Evolutionary conservation across 805 yeast species (phyloP).

Genomic region (Wickerhamiella lipophila): DNA sequence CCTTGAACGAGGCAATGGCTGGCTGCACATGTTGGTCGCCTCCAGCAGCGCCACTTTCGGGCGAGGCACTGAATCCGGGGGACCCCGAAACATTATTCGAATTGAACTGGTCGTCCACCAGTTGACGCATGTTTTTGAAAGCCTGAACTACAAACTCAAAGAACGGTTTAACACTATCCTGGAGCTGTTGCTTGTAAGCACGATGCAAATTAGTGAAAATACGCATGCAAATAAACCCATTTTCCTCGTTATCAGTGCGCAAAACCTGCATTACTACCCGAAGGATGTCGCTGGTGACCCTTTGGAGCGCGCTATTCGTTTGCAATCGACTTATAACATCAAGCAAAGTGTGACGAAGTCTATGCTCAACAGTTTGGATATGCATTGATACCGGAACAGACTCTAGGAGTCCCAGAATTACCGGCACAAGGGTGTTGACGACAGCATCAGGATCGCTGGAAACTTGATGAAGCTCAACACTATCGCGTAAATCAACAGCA

Average conservation of each 20-base stretch:
- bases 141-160: conserved; percentile 61
- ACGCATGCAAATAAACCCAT: conserved; percentile 84
- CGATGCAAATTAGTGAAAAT: conserved; percentile 76
- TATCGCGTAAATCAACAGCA: conserved; percentile 72
- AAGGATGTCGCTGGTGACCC: conserved; percentile 49
- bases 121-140: conserved; percentile 64
- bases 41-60: conserved; percentile 19
- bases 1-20: conserved; percentile 75
- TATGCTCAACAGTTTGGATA: conserved; percentile 26
- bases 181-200: conserved; percentile 55
- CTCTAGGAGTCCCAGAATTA: conserved; percentile 49
- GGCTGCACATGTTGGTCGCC: conserved; percentile 31
- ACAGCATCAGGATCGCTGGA: conserved; percentile 73
- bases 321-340: conserved; percentile 74
- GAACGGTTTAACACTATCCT: conserved; percentile 65
- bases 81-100: background rate
- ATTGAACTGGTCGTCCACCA: conserved; percentile 60
- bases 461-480: conserved; percentile 71
- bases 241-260: conserved; percentile 80
- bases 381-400: conserved; percentile 38
- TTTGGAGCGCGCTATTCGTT: conserved; percentile 68
- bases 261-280: conserved; percentile 48
- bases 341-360: conserved; percentile 59
- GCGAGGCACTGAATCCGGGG: conserved; percentile 24
- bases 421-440: conserved; percentile 55